These are phyloP conservation scores for Stephania japonica DNA, from an alignment of 164 flowering plant species.

Conservation along the genomic window DNA sequence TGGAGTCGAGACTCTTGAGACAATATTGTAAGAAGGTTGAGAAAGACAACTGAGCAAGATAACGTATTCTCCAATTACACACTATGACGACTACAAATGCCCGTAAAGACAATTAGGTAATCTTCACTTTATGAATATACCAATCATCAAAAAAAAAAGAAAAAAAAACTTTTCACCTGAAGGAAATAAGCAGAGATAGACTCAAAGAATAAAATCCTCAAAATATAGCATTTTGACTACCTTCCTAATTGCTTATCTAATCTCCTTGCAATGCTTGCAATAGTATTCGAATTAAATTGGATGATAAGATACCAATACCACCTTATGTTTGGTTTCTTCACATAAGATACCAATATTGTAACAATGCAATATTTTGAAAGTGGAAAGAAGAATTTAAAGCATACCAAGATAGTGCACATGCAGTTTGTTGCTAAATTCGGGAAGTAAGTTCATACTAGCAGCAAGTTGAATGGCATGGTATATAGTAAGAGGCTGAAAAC, in stretches of 20 bases:
- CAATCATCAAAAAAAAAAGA: no score
- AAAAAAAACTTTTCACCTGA: neutral
- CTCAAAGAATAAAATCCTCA: neutral
- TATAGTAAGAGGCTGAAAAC: slow-evolving; percentile 66
- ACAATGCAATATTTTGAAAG: neutral
- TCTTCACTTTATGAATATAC: no score
- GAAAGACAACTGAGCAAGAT: neutral
- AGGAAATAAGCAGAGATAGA: neutral
- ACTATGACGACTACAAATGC: no score
- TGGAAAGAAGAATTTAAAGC: neutral
- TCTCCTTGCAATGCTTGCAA: no score
- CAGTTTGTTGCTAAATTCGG: slow-evolving; percentile 24
- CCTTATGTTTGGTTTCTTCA: no score
- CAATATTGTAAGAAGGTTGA: neutral
- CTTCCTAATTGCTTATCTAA: no score
- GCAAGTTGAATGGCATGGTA: slow-evolving; percentile 52
- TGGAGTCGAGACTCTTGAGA: neutral
- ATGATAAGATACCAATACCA: neutral
- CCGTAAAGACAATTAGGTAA: no score
- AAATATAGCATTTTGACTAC: neutral
- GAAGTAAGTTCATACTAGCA: slow-evolving; percentile 22
- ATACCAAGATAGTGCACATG: slow-evolving; percentile 76
- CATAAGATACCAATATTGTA: neutral
- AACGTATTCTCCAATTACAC: no score
- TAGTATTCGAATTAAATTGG: no score